phyloP scores from a whole-genome alignment of 768 basidiomycete species.

The Leccinum rimulosum region DNA sequence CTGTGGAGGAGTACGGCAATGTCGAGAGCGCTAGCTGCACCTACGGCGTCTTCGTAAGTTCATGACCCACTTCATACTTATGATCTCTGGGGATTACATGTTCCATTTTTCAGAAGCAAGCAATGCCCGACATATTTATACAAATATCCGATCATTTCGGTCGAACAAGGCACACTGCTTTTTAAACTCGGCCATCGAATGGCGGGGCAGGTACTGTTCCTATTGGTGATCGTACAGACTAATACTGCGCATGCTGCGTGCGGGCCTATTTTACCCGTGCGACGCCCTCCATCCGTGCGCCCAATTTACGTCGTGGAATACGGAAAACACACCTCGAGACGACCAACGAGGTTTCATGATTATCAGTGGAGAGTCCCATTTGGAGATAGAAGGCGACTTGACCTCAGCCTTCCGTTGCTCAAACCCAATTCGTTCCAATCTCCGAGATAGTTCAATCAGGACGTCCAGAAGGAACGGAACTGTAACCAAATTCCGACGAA shows the following conservation, averaged over 20 bases:
- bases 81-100: neutral
- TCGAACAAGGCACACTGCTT: neutral
- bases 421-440: constrained; percentile 26
- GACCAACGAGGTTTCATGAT: constrained; percentile 13
- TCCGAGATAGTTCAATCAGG: constrained; percentile 24
- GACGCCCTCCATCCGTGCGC: constrained; percentile 4
- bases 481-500: constrained; percentile 22
- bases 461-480: constrained; percentile 7
- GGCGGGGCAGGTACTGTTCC: constrained; percentile 1
- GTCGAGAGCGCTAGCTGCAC: constrained; percentile 13
- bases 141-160: constrained; percentile 7
- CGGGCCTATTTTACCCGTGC: neutral
- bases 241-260: neutral
- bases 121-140: neutral
- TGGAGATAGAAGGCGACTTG: constrained; percentile 23
- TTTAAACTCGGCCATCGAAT: constrained; percentile 1
- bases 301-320: constrained; percentile 25
- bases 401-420: constrained; percentile 16
- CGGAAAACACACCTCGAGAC: neutral
- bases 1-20: constrained; percentile 18
- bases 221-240: constrained; percentile 2
- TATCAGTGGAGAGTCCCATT: constrained; percentile 7
- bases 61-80: neutral
- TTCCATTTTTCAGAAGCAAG: constrained; percentile 22
- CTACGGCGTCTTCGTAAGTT: neutral